Evolutionary conservation across 1,284 basidiomycete species (phyloP), one percentile per base, ranked within the genome.

Genomic region (Trametes sp.): DNA sequence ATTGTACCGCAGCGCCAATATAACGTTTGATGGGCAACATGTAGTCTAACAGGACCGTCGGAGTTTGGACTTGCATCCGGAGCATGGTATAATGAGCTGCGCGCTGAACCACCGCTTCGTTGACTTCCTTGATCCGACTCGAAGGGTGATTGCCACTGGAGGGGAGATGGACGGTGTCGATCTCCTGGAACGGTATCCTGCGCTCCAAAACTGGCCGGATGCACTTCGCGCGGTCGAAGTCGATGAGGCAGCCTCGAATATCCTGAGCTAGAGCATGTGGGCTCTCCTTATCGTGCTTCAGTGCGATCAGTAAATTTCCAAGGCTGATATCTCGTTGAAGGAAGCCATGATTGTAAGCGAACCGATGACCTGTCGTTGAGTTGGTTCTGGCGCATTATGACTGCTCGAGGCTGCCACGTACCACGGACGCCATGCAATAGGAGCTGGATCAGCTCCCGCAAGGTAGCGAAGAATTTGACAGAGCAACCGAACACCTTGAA

Each of bases 211-310:
- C 53, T 4, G 53, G 16, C 11, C n/a, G 53, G 14, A 44, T 42
- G 21, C 38, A 19, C 19, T 54, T 54, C 26, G 53, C 41, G 13
- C 33, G 53, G 41, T 44, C 41, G 28, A 54, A 54, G 41, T 54
- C 53, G 29, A 54, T 54, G 41, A 54, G 53, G 41, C 53, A 54
- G 16, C 53, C 53, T 44, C 53, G 53, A 44, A 31, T 21, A 19
- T 13, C 28, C 28, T 42, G 41, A 54, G 28, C n/a, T 10, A 6
- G 53, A 21, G 38, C 9, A 2, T 29, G 28, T 19, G 28, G 8
- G 41, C 36, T 4, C 11, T 10, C 28, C 23, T 31, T 28, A 29
- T 19, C 9, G n/a, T 38, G 19, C 19, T 1, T 23, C 26, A 23
- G 28, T 10, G 41, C 35, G 24, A 53, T 53, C 7, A 41, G 51